A percentile compares a stretch with the other conserved stretches of the same genome.
Conservation (phyloP, 192 early-diverging fungal species). For the Backusella tuberculispora region DNA sequence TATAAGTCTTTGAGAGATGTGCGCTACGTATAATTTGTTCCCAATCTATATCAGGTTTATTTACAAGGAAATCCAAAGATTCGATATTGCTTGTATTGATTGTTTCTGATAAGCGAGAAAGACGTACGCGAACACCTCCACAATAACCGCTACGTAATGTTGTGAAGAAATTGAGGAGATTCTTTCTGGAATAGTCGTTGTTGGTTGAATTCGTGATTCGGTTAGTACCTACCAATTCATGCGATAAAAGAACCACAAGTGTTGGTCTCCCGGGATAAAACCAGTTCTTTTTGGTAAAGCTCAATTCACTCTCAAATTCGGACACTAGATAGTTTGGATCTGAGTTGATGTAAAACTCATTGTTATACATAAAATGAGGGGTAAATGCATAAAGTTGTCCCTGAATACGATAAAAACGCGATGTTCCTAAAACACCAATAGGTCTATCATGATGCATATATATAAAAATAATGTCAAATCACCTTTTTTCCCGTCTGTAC, state of each 20-base stretch:
- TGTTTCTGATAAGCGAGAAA: constrained; percentile 75
- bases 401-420: constrained; percentile 78
- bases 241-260: constrained; percentile 71
- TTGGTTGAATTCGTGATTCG: constrained; percentile 20
- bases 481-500: neutral
- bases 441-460: constrained; percentile 44
- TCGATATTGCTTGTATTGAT: constrained; percentile 78
- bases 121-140: constrained; percentile 67
- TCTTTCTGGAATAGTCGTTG: constrained; percentile 48
- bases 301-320: constrained; percentile 73
- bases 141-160: constrained; percentile 65
- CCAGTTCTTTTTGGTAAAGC: constrained; percentile 77
- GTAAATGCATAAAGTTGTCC: constrained; percentile 82
- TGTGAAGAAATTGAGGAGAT: constrained; percentile 84
- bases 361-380: constrained; percentile 84
- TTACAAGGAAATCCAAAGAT: constrained; percentile 81
- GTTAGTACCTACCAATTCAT: constrained; percentile 72
- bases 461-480: neutral
- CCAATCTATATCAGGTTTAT: constrained; percentile 60
- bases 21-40: constrained; percentile 51
- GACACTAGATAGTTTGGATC: constrained; percentile 85
- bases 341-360: constrained; percentile 82
- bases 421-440: constrained; percentile 78
- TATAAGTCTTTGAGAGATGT: constrained; percentile 36
- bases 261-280: constrained; percentile 75